Conservation (phyloP, 2,329 filamentous ascomycete genomes). For the Exophiala sp. region DNA sequence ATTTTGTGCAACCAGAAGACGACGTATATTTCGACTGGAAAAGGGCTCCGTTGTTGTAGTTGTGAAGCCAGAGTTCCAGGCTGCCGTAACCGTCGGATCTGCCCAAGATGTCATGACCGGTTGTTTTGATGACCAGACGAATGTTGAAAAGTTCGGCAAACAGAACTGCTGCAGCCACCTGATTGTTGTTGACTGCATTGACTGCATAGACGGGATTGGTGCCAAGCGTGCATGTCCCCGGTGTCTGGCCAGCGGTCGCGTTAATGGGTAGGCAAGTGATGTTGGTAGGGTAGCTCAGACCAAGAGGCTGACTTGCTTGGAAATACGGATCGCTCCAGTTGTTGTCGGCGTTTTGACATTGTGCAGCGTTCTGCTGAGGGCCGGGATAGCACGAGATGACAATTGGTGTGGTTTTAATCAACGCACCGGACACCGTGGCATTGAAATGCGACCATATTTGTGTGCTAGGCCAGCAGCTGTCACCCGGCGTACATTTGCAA, state of each 20-base stretch:
- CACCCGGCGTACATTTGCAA: slow-evolving; percentile 10
- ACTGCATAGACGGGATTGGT: too few species aligned
- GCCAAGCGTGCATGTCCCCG: slow-evolving; percentile 30
- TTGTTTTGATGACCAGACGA: slow-evolving; percentile 30
- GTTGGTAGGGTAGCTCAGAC: slow-evolving; percentile 30
- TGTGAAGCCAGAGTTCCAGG: slow-evolving; percentile 33
- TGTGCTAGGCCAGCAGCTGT: slow-evolving; percentile 36
- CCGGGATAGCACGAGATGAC: slow-evolving; percentile 37
- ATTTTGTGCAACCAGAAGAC: slow-evolving; percentile 26
- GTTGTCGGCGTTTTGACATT: slow-evolving; percentile 28
- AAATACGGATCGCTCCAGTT: slow-evolving; percentile 32
- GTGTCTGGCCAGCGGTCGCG: slow-evolving; percentile 22
- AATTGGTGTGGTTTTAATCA: slow-evolving; percentile 34
- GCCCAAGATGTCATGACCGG: slow-evolving; percentile 23
- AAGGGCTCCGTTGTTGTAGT: slow-evolving; percentile 29
- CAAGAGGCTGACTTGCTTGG: slow-evolving; percentile 30
- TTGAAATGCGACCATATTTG: slow-evolving; percentile 35
- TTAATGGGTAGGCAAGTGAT: slow-evolving; percentile 31
- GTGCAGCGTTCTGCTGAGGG: slow-evolving; percentile 25
- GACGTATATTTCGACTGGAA: slow-evolving; percentile 30
- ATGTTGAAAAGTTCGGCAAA: slow-evolving; percentile 27
- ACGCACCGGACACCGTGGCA: slow-evolving; percentile 31
- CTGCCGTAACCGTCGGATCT: slow-evolving; percentile 33
- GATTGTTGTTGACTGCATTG: too few species aligned
- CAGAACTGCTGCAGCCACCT: too few species aligned